Percentiles rank a stretch among this genome's conserved stretches.
Evolutionary conservation across 2,329 filamentous ascomycete species (phyloP).

Genomic region (Botrytis medusae): DNA sequence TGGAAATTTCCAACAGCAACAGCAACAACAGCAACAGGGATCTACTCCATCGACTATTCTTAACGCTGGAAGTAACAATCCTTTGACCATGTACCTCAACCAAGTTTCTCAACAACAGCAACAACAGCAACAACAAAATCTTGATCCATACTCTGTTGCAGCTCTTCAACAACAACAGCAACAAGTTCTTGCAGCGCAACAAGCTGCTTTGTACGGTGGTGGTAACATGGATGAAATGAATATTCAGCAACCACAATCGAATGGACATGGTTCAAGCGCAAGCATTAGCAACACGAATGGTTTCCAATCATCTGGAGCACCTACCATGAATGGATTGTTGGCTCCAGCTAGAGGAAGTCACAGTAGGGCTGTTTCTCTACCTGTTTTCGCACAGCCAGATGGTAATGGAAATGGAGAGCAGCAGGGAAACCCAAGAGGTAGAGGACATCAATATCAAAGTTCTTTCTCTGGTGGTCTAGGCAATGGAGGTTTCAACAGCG

Average conservation of each 20-base stretch:
- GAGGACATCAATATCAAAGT: constrained; percentile 66
- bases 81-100: constrained; percentile 88
- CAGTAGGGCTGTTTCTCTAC: constrained; percentile 78
- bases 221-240: constrained; percentile 59
- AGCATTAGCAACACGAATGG: constrained; percentile 60
- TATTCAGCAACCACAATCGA: constrained; percentile 61
- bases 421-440: constrained; percentile 40
- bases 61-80: constrained; percentile 78
- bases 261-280: constrained; percentile 59
- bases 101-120: constrained; percentile 74
- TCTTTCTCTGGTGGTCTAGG: constrained; percentile 48
- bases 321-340: constrained; percentile 74
- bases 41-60: constrained; percentile 72
- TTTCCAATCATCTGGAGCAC: constrained; percentile 51
- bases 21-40: constrained; percentile 50
- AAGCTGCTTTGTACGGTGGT: constrained; percentile 77
- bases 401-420: constrained; percentile 45
- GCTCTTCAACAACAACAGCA: constrained; percentile 63
- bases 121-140: constrained; percentile 56
- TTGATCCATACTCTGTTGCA: constrained; percentile 45
- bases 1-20: constrained; percentile 18
- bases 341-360: constrained; percentile 68
- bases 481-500: constrained; percentile 37
- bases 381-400: constrained; percentile 61
- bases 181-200: constrained; percentile 70